Percentiles rank a stretch among this genome's conserved stretches.
phyloP scores from a whole-genome alignment of 768 basidiomycete species.

The Mycena belliarum region DNA sequence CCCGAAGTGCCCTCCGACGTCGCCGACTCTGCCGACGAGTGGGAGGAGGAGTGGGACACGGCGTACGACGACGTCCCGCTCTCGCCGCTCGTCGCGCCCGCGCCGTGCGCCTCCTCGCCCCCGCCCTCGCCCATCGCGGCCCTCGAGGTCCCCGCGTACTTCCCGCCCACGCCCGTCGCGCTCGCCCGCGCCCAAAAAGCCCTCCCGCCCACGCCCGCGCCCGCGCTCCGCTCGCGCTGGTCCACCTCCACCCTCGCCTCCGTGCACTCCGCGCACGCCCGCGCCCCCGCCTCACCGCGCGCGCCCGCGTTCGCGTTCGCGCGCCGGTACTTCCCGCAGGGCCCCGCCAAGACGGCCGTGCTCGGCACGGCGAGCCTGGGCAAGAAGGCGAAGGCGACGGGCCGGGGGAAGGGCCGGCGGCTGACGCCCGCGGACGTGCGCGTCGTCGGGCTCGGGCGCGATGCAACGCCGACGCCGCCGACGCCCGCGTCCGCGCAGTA shows the following conservation, averaged over 20 bases:
- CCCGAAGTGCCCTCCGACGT: background rate
- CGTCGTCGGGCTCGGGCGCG: background rate
- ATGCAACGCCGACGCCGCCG: no score
- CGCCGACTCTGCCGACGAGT: no score
- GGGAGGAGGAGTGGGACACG: no score
- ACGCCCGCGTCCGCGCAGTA: no score
- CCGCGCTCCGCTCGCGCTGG: conserved; percentile 47
- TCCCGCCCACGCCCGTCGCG: no score
- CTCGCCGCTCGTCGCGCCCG: no score
- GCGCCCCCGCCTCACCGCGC: background rate
- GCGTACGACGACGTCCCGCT: no score
- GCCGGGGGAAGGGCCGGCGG: background rate
- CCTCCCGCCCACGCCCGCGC: background rate
- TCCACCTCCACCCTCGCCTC: conserved; percentile 38
- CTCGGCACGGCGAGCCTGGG: background rate
- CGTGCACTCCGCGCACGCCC: background rate
- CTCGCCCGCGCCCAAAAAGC: no score
- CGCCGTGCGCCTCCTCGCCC: no score
- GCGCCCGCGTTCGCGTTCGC: background rate
- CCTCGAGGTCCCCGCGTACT: no score
- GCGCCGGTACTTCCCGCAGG: background rate
- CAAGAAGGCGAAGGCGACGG: background rate
- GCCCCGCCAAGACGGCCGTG: background rate
- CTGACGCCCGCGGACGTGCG: background rate
- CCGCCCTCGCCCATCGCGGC: no score